A percentile compares a stretch with the other conserved stretches of the same genome.
These are phyloP conservation scores for grape (Vitis vinifera) DNA, from an alignment of 164 flowering plant genomes.

Conservation along the genomic window DNA sequence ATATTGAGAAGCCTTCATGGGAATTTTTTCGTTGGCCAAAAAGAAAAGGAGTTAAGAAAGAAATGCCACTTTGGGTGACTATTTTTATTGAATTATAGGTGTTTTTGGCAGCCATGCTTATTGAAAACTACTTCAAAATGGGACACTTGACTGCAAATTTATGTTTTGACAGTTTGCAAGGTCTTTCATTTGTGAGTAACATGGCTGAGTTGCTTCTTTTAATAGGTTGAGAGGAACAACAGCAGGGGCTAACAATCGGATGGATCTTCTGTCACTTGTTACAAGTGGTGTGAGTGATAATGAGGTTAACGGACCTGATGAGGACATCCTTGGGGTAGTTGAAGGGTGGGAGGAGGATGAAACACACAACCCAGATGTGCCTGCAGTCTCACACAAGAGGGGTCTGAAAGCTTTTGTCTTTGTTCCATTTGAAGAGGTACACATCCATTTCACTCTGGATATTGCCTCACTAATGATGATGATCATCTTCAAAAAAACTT, in stretches of 20 bases:
- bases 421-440: slow-evolving; percentile 91
- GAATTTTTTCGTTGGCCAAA: neutral
- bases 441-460: neutral
- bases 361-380: slow-evolving; percentile 93
- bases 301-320: slow-evolving; percentile 52
- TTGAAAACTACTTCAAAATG: neutral
- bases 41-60: too few species aligned
- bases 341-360: slow-evolving; percentile 90
- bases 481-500: too few species aligned
- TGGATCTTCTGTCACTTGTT: slow-evolving; percentile 85
- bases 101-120: neutral
- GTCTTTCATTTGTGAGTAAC: neutral
- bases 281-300: slow-evolving; percentile 76
- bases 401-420: slow-evolving; percentile 88
- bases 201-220: neutral
- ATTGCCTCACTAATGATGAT: too few species aligned
- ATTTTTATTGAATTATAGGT: neutral
- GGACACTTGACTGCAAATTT: neutral
- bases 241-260: slow-evolving; percentile 83
- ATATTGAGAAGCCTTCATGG: neutral
- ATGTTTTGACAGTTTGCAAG: neutral
- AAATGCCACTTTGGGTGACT: too few species aligned
- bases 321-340: slow-evolving; percentile 73
- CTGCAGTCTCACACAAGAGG: slow-evolving; percentile 85
- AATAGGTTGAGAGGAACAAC: slow-evolving; percentile 88